phyloP scores from a whole-genome alignment of 2,329 filamentous ascomycete genomes.

The Neonectria ditissima region DNA sequence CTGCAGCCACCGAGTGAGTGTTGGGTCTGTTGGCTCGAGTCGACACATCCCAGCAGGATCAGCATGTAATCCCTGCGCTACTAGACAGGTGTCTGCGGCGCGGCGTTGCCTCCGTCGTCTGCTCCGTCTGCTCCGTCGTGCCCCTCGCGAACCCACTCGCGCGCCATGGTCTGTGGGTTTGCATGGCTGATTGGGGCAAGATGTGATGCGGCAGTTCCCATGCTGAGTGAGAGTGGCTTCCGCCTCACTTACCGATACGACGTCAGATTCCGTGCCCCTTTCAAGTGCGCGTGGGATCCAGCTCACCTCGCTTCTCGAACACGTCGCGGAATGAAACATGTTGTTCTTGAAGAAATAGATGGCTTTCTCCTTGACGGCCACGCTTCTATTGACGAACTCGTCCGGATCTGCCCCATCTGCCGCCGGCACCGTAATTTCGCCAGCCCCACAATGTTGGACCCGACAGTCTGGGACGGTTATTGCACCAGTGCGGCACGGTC shows the following conservation, averaged over 20 bases:
- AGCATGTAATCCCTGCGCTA: slow-evolving; percentile 34
- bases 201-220: not conserved
- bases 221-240: not conserved
- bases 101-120: slow-evolving; percentile 35
- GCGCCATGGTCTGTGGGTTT: not conserved
- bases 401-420: slow-evolving; percentile 31
- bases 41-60: slow-evolving; percentile 33
- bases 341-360: not conserved
- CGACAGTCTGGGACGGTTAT: slow-evolving; percentile 44
- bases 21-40: slow-evolving; percentile 32
- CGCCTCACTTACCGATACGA: not conserved
- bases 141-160: slow-evolving; percentile 6
- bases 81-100: slow-evolving; percentile 27
- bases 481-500: slow-evolving; percentile 40
- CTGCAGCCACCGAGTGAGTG: slow-evolving; percentile 37
- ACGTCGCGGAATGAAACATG: not conserved
- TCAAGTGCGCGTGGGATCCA: not conserved
- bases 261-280: not conserved
- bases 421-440: slow-evolving; percentile 42
- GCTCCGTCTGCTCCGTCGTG: slow-evolving; percentile 1
- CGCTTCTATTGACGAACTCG: not conserved
- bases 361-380: not conserved
- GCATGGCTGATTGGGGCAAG: slow-evolving; percentile 1
- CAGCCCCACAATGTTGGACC: slow-evolving; percentile 37
- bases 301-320: not conserved